phyloP scores from a whole-genome alignment of 352 stramenopile genomes.

The Hyaloperonospora arabidopsidis region DNA sequence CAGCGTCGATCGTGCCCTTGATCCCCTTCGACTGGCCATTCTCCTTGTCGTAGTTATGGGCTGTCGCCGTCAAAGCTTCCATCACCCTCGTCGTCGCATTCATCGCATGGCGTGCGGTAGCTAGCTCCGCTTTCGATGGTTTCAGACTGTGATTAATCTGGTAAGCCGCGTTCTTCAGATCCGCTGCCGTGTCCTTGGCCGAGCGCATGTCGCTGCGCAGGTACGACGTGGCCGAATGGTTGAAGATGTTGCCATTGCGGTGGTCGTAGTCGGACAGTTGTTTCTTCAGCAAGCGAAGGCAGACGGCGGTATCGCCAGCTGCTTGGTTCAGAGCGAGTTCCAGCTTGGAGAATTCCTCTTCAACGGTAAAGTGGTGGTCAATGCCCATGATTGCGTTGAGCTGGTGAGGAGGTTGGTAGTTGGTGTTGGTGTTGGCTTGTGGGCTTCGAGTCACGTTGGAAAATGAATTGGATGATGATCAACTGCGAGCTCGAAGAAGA shows the following conservation, averaged over 20 bases:
- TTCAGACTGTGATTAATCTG: slow-evolving; percentile 16
- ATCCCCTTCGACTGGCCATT: slow-evolving; percentile 21
- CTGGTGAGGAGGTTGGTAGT: neutral
- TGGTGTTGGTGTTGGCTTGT: slow-evolving; percentile 8
- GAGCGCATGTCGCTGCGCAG: slow-evolving; percentile 23
- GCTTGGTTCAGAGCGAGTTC: slow-evolving; percentile 22
- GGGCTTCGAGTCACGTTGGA: slow-evolving; percentile 17
- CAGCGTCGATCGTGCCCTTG: slow-evolving; percentile 17
- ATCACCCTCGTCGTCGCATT: slow-evolving; percentile 18
- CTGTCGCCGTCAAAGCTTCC: slow-evolving; percentile 10
- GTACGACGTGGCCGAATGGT: slow-evolving; percentile 20
- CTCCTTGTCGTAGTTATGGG: slow-evolving; percentile 25
- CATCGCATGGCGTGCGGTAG: slow-evolving; percentile 19
- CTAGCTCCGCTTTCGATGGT: slow-evolving; percentile 15
- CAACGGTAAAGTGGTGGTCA: slow-evolving; percentile 7
- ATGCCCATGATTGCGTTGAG: slow-evolving; percentile 14
- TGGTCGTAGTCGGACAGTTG: slow-evolving; percentile 23
- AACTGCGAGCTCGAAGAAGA: no score
- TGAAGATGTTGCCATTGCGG: slow-evolving; percentile 26
- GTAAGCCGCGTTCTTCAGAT: slow-evolving; percentile 21
- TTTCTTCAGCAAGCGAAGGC: slow-evolving; percentile 22
- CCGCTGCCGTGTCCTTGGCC: slow-evolving; percentile 19
- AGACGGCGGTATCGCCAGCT: slow-evolving; percentile 12
- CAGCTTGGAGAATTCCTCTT: slow-evolving; percentile 25
- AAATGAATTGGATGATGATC: slow-evolving; percentile 13